Conservation (phyloP, 805 yeast genomes). For the Wilhelminamyces savonicus region DNA sequence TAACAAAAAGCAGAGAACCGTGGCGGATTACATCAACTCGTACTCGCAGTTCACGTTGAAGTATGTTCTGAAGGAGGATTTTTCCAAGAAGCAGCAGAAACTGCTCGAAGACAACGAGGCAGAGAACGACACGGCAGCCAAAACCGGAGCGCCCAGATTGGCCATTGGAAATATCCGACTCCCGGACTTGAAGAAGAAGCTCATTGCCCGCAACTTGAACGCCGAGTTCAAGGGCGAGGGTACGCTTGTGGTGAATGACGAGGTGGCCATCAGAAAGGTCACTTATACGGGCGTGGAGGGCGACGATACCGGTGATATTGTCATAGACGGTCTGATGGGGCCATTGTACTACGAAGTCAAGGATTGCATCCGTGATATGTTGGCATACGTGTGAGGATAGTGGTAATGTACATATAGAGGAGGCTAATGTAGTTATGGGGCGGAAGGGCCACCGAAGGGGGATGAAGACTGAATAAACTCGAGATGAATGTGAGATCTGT, state of each 20-base stretch:
- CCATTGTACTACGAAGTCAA: constrained; percentile 74
- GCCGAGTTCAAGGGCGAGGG: constrained; percentile 96
- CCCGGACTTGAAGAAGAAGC: constrained; percentile 66
- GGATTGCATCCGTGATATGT: constrained; percentile 61
- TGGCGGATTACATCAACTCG: constrained; percentile 20
- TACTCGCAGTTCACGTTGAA: constrained; percentile 26
- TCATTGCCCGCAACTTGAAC: constrained; percentile 50
- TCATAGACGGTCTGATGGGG: constrained; percentile 77
- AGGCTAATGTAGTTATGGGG: no score
- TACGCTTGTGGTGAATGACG: constrained; percentile 75
- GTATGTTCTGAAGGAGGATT: constrained; percentile 11
- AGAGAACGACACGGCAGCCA: no score
- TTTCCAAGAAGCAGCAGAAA: constrained; percentile 6
- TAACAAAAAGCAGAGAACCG: constrained; percentile 10
- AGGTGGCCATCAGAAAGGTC: constrained; percentile 68
- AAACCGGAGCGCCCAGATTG: constrained; percentile 31
- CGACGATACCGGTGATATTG: constrained; percentile 70
- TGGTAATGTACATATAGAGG: no score
- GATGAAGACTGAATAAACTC: no score
- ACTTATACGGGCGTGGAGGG: constrained; percentile 28
- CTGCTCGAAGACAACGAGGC: constrained; percentile 3
- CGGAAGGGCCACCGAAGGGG: no score
- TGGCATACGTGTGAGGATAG: constrained; percentile 69
- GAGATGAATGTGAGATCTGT: no score
- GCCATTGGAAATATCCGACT: constrained; percentile 87